These are phyloP conservation scores for Acorus gramineus DNA, from an alignment of 106 monocot genomes.

Conservation along the genomic window DNA sequence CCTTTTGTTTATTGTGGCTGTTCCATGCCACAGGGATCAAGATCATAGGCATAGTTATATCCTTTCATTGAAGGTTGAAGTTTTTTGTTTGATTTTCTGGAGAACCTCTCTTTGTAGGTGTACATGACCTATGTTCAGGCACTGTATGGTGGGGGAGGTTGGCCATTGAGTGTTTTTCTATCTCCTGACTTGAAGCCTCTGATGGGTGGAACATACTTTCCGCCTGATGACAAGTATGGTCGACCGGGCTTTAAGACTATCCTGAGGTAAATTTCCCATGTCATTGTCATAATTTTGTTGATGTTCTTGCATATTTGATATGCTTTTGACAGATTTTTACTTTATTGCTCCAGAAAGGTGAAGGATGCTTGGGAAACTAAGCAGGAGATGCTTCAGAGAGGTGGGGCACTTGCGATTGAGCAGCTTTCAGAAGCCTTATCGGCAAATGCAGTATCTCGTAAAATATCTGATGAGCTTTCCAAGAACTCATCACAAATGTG, in stretches of 20 bases:
- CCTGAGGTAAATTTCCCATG: slow-evolving; percentile 36
- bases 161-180: slow-evolving; percentile 92
- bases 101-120: slow-evolving; percentile 33
- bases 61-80: not conserved
- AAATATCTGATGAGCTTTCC: slow-evolving; percentile 38
- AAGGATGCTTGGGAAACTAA: slow-evolving; percentile 91
- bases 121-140: slow-evolving; percentile 97
- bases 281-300: not conserved
- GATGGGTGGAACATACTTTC: slow-evolving; percentile 97
- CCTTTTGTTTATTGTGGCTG: no score
- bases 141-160: slow-evolving; percentile 87
- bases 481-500: slow-evolving; percentile 34
- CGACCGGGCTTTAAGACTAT: slow-evolving; percentile 83
- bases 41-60: not conserved
- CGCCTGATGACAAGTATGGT: slow-evolving; percentile 94
- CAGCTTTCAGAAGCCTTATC: slow-evolving; percentile 79
- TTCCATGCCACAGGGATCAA: no score
- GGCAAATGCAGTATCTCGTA: slow-evolving; percentile 28
- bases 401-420: slow-evolving; percentile 59
- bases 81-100: no score
- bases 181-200: slow-evolving; percentile 88
- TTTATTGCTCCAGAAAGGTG: slow-evolving; percentile 50
- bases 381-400: slow-evolving; percentile 54
- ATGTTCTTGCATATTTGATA: not conserved
- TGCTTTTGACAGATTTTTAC: not conserved